phyloP scores from a whole-genome alignment of 108 stramenopile species.

The Bacterosira constricta region DNA sequence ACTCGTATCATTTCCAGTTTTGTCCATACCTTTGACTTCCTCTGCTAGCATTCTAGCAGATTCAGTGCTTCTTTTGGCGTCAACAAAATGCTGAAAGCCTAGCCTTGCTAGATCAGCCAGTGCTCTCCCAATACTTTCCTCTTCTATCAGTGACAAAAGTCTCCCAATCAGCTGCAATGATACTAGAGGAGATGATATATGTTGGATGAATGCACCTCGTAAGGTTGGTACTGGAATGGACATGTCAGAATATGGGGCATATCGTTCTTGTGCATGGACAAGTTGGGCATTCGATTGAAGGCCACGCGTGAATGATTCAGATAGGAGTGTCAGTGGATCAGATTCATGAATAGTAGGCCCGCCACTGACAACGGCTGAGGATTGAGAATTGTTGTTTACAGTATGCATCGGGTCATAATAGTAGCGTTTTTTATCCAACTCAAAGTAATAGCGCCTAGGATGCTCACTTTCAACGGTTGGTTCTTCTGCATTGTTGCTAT shows the following conservation, averaged over 20 bases:
- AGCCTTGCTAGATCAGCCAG: slow-evolving; percentile 26
- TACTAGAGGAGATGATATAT: slow-evolving; percentile 63
- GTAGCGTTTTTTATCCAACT: slow-evolving; percentile 50
- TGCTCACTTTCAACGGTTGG: neutral
- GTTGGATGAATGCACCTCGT: slow-evolving; percentile 44
- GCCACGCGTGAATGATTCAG: slow-evolving; percentile 27
- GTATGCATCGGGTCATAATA: slow-evolving; percentile 46
- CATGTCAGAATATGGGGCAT: slow-evolving; percentile 47
- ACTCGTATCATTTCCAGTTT: slow-evolving; percentile 28
- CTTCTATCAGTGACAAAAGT: slow-evolving; percentile 56
- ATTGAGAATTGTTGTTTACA: slow-evolving; percentile 10
- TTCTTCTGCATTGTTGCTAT: neutral
- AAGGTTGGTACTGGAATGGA: slow-evolving; percentile 55
- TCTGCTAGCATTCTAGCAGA: slow-evolving; percentile 52
- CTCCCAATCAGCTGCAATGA: slow-evolving; percentile 58
- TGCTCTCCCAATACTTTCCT: slow-evolving; percentile 46
- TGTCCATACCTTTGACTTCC: slow-evolving; percentile 50
- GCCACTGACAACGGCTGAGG: slow-evolving; percentile 35
- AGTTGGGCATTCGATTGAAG: slow-evolving; percentile 19
- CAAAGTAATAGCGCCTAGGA: slow-evolving; percentile 47
- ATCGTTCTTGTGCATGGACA: slow-evolving; percentile 51
- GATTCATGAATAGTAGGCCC: slow-evolving; percentile 48
- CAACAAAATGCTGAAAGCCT: slow-evolving; percentile 48
- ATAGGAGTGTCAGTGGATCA: slow-evolving; percentile 29
- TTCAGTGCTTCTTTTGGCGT: slow-evolving; percentile 54